phyloP scores from a whole-genome alignment of 78 protist species.

The Thecamonas trahens region DNA sequence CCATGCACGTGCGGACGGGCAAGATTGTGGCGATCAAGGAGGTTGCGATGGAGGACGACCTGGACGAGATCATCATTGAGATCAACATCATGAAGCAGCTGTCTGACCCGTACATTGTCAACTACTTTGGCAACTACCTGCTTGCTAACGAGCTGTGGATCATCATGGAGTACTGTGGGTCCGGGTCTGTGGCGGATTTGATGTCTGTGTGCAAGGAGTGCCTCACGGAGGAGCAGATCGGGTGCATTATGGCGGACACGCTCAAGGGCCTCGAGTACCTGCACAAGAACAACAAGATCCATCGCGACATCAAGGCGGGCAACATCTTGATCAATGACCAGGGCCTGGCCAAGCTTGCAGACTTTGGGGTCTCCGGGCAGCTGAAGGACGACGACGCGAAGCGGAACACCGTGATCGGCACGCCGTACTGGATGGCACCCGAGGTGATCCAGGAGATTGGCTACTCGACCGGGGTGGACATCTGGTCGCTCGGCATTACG shows the following conservation, averaged over 20 bases:
- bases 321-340: slow-evolving; percentile 47
- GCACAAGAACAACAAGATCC: slow-evolving; percentile 58
- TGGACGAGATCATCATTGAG: slow-evolving; percentile 51
- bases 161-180: slow-evolving; percentile 73
- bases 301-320: slow-evolving; percentile 75
- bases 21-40: slow-evolving; percentile 41
- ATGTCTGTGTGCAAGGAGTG: slow-evolving; percentile 38
- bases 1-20: slow-evolving; percentile 23
- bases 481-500: slow-evolving; percentile 79
- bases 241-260: slow-evolving; percentile 18
- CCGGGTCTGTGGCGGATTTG: slow-evolving; percentile 61
- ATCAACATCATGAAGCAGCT: slow-evolving; percentile 53
- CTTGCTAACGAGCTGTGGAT: slow-evolving; percentile 46
- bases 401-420: slow-evolving; percentile 36
- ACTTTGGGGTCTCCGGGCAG: slow-evolving; percentile 27
- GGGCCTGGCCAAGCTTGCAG: slow-evolving; percentile 27
- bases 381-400: background rate
- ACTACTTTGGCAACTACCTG: slow-evolving; percentile 50
- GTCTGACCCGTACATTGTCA: slow-evolving; percentile 29
- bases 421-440: slow-evolving; percentile 59
- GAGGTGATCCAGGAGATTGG: slow-evolving; percentile 28
- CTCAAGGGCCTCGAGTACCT: slow-evolving; percentile 63
- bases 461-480: slow-evolving; percentile 65
- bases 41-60: slow-evolving; percentile 41
- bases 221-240: slow-evolving; percentile 44